Evolutionary conservation across 176 grass and related monocot genomes (phyloP).

Genomic region (Bonia amplexicaulis): DNA sequence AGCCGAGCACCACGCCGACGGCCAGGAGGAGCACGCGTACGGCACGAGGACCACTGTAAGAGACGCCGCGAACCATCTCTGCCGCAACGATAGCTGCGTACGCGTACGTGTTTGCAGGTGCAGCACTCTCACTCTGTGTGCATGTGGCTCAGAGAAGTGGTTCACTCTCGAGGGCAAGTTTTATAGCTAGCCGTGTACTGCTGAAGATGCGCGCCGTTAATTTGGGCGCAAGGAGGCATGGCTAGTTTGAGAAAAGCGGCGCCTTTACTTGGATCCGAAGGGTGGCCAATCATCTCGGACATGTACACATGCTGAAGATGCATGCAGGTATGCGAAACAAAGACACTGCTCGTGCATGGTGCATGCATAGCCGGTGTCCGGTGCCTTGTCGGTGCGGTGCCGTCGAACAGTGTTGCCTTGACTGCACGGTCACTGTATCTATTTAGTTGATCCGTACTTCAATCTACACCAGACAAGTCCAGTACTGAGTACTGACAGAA

Average conservation of each 20-base stretch:
- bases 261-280: slow-evolving; percentile 42
- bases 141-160: not conserved
- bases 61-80: not conserved
- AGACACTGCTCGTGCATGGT: not conserved
- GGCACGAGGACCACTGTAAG: not conserved
- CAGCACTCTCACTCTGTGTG: not conserved
- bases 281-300: not conserved
- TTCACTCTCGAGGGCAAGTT: not conserved
- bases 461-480: not conserved
- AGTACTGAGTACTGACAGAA: not conserved
- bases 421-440: not conserved
- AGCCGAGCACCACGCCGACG: not conserved
- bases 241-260: not conserved
- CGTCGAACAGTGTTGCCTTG: not conserved
- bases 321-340: not conserved
- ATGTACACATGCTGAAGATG: not conserved
- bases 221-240: not conserved
- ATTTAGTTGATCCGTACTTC: not conserved
- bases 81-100: not conserved
- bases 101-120: not conserved
- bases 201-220: not conserved
- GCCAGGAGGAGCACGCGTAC: slow-evolving; percentile 23
- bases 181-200: not conserved
- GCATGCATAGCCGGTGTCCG: not conserved
- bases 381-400: not conserved